Conservation (phyloP, 1,139 yeast genomes). For the Eremothecium gossypii region DNA sequence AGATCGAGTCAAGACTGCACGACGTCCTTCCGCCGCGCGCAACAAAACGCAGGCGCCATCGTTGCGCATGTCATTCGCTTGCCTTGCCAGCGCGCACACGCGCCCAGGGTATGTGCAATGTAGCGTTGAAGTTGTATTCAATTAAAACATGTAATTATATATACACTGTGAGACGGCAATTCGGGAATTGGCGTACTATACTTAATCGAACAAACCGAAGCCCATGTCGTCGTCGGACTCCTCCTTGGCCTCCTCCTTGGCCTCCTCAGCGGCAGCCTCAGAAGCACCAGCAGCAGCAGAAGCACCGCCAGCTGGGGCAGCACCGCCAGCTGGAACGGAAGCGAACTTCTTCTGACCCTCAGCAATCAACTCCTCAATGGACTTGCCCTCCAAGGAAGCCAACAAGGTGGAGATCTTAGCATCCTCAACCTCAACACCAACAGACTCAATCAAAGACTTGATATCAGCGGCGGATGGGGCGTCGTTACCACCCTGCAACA, state of each 20-base stretch:
- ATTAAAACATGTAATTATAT: constrained; percentile 5
- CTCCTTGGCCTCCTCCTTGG: constrained; percentile 46
- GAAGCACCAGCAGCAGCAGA: constrained; percentile 62
- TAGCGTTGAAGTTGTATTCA: constrained; percentile 4
- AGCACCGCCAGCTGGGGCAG: constrained; percentile 68
- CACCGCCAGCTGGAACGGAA: constrained; percentile 96
- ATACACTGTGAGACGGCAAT: constrained; percentile 1
- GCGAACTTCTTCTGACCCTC: constrained; percentile 95
- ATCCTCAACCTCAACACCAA: constrained; percentile 93
- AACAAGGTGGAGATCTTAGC: constrained; percentile 77
- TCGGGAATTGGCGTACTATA: constrained; percentile 7
- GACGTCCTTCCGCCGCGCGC: too few species aligned
- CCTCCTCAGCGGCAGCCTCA: constrained; percentile 63
- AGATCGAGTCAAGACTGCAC: too few species aligned
- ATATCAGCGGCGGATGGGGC: constrained; percentile 91
- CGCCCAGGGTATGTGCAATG: background rate
- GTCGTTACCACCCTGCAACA: constrained; percentile 77
- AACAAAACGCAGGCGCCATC: too few species aligned
- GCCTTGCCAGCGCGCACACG: too few species aligned
- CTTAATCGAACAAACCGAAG: constrained; percentile 81
- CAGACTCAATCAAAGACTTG: constrained; percentile 81
- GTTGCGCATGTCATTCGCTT: too few species aligned
- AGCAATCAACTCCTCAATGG: constrained; percentile 78
- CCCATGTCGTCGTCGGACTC: constrained; percentile 72
- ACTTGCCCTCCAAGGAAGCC: constrained; percentile 91